A percentile compares a stretch with the other conserved stretches of the same genome.
These are phyloP conservation scores for Parsonsia alboflavescens DNA, from an alignment of 257 asterid species.

Conservation along the genomic window DNA sequence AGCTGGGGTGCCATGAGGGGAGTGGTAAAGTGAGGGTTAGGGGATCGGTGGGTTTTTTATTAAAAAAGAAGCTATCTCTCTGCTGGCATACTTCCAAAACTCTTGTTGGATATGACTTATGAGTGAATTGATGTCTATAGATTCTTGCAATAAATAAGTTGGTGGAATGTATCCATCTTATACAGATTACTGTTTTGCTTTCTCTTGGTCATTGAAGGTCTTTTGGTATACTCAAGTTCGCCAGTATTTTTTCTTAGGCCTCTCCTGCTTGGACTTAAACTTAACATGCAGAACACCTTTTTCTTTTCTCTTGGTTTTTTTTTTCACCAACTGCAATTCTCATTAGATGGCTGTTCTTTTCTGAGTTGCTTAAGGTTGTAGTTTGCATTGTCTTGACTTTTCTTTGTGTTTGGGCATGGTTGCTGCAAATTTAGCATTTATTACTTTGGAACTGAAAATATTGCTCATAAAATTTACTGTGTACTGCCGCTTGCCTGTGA, in stretches of 20 bases:
- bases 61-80: too few relatives aligned
- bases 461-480: background rate
- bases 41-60: too few relatives aligned
- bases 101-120: background rate
- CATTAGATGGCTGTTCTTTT: background rate
- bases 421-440: background rate
- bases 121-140: background rate
- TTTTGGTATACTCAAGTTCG: background rate
- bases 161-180: background rate
- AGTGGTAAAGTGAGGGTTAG: too few relatives aligned
- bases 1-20: too few relatives aligned
- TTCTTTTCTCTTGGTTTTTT: background rate
- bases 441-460: background rate
- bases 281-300: background rate
- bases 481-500: background rate
- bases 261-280: background rate
- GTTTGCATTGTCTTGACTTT: background rate
- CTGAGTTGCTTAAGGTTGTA: background rate
- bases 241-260: background rate
- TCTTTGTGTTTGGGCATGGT: background rate
- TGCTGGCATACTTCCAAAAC: background rate
- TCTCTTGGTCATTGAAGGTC: background rate
- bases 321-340: background rate
- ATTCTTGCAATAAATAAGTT: background rate
- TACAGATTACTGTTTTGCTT: background rate